These are phyloP conservation scores for Coemansia furcata DNA, from an alignment of 192 early-diverging fungal species.

Conservation along the genomic window DNA sequence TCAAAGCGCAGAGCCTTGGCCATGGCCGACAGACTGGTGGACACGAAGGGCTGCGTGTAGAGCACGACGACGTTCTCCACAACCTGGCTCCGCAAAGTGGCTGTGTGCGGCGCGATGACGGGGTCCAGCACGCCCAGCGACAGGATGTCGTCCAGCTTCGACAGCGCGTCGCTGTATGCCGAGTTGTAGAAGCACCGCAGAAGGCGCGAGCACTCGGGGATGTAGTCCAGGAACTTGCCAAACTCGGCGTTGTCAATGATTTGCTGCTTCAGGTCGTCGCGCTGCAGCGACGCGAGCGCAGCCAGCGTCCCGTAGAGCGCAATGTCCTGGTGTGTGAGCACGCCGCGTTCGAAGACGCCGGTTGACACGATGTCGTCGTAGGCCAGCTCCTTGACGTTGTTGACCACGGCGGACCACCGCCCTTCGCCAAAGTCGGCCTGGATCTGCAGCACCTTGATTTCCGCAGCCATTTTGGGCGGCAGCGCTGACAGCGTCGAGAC, in stretches of 20 bases:
- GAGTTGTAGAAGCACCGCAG: slow-evolving; percentile 32
- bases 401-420: slow-evolving; percentile 24
- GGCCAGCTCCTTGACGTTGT: slow-evolving; percentile 1
- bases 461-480: slow-evolving; percentile 7
- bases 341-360: slow-evolving; percentile 11
- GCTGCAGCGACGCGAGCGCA: slow-evolving; percentile 23
- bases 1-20: slow-evolving; percentile 28
- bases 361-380: not conserved
- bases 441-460: slow-evolving; percentile 22
- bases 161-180: slow-evolving; percentile 31
- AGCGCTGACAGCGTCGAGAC: slow-evolving; percentile 2
- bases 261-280: slow-evolving; percentile 24
- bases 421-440: slow-evolving; percentile 34
- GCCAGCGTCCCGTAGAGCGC: slow-evolving; percentile 47
- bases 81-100: slow-evolving; percentile 11
- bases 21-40: slow-evolving; percentile 30
- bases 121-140: slow-evolving; percentile 36
- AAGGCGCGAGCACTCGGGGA: slow-evolving; percentile 38
- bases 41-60: slow-evolving; percentile 41
- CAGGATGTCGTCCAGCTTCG: slow-evolving; percentile 15
- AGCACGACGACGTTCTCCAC: slow-evolving; percentile 39
- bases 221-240: slow-evolving; percentile 38
- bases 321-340: slow-evolving; percentile 25
- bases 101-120: slow-evolving; percentile 24
- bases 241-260: slow-evolving; percentile 29